Evolutionary conservation across 1,284 basidiomycete species (phyloP).

Genomic region (Ganoderma boninense): DNA sequence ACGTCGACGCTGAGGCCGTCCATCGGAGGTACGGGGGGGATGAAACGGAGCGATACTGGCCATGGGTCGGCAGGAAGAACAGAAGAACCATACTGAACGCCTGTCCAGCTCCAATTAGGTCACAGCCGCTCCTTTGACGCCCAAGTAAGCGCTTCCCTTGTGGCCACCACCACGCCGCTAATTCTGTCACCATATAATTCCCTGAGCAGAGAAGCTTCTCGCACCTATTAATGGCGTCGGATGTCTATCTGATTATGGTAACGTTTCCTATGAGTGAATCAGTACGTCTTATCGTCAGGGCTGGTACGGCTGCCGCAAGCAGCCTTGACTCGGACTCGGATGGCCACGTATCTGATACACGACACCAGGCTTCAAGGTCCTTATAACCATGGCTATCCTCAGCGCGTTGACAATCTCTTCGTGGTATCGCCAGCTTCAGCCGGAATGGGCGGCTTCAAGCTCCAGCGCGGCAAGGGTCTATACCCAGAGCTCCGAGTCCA

Average conservation of each 20-base stretch:
- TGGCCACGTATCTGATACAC: not conserved
- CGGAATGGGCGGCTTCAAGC: not conserved
- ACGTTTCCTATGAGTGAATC: not conserved
- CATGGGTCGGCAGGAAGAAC: not conserved
- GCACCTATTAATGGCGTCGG: not conserved
- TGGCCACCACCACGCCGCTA: not conserved
- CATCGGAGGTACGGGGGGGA: not conserved
- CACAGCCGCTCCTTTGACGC: not conserved
- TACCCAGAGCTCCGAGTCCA: not conserved
- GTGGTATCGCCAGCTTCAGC: not conserved
- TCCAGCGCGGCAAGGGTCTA: not conserved
- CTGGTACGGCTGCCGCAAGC: not conserved
- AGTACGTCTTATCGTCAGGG: not conserved
- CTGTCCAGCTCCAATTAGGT: not conserved
- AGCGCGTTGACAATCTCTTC: not conserved
- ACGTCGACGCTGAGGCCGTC: not conserved
- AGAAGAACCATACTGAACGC: slow-evolving; percentile 2
- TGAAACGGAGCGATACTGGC: not conserved
- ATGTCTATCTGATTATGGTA: not conserved
- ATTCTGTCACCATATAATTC: not conserved
- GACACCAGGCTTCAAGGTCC: too few species aligned
- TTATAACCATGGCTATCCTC: not conserved
- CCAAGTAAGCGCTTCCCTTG: not conserved
- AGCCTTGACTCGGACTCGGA: not conserved
- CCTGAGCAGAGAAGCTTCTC: not conserved